Percentiles rank a stretch among this genome's conserved stretches.
Conservation (phyloP, 768 basidiomycete genomes). For the Antrodiella citrinella region DNA sequence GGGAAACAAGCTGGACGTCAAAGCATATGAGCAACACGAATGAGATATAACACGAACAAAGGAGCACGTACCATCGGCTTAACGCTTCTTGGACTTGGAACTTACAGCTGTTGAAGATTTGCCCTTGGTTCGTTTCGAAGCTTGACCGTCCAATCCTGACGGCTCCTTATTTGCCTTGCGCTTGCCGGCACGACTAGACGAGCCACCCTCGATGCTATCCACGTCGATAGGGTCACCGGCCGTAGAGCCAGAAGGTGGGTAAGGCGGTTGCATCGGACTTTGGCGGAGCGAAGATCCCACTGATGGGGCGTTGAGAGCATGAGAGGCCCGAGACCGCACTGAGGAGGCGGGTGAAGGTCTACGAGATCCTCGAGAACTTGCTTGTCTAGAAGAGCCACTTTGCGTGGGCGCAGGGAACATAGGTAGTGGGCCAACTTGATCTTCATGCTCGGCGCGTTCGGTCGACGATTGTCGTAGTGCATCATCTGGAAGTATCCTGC, state of each 20-base stretch:
- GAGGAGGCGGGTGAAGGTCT: slow-evolving; percentile 44
- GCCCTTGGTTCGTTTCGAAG: slow-evolving; percentile 5
- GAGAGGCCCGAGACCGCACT: slow-evolving; percentile 30
- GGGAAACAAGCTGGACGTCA: no score
- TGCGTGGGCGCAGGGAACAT: slow-evolving; percentile 10
- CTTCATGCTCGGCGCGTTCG: slow-evolving; percentile 18
- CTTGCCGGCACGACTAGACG: no score
- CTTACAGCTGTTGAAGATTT: neutral
- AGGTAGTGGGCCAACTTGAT: slow-evolving; percentile 24
- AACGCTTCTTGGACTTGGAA: no score
- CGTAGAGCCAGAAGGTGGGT: slow-evolving; percentile 23
- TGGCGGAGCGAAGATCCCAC: slow-evolving; percentile 3
- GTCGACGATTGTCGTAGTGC: slow-evolving; percentile 15
- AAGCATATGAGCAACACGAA: no score
- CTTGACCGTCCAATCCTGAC: slow-evolving; percentile 11
- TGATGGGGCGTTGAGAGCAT: slow-evolving; percentile 7
- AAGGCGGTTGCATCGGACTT: slow-evolving; percentile 19
- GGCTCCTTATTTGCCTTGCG: no score
- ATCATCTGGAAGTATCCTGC: slow-evolving; percentile 39
- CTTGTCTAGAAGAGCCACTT: slow-evolving; percentile 6
- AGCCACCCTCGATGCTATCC: slow-evolving; percentile 35
- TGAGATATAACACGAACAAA: no score
- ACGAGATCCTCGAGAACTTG: slow-evolving; percentile 27
- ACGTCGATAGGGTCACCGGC: slow-evolving; percentile 31
- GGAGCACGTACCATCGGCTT: no score